Percentiles rank a stretch among this genome's conserved stretches.
These are phyloP conservation scores for Fusarium sp. DNA, from an alignment of 2,329 filamentous ascomycete species.

Conservation along the genomic window DNA sequence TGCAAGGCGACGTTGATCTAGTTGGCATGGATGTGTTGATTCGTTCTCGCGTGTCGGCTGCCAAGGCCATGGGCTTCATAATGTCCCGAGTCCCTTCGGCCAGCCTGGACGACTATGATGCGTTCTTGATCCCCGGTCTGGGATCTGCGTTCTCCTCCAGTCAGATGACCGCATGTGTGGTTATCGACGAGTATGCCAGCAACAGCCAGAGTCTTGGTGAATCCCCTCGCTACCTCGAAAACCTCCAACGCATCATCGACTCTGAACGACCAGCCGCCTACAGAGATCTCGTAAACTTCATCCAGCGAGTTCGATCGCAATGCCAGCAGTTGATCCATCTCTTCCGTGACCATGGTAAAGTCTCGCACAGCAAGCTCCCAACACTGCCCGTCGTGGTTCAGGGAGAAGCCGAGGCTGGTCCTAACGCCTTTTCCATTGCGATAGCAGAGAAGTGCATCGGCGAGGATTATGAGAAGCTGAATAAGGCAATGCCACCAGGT, in stretches of 20 bases:
- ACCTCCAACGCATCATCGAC: constrained; percentile 81
- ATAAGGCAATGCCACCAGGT: constrained; percentile 87
- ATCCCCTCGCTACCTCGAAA: constrained; percentile 65
- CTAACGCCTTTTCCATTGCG: constrained; percentile 87
- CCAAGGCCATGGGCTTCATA: constrained; percentile 85
- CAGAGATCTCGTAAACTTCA: constrained; percentile 87
- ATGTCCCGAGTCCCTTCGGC: constrained; percentile 79
- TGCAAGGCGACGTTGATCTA: constrained; percentile 94
- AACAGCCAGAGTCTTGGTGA: constrained; percentile 59
- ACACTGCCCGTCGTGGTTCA: constrained; percentile 90
- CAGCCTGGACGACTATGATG: constrained; percentile 71
- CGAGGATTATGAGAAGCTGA: constrained; percentile 87
- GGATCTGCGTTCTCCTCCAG: constrained; percentile 83
- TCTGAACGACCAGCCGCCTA: constrained; percentile 84
- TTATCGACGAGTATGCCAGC: constrained; percentile 89
- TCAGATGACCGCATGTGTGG: constrained; percentile 83
- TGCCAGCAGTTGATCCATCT: constrained; percentile 90
- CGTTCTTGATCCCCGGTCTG: constrained; percentile 72
- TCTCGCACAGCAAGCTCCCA: constrained; percentile 79
- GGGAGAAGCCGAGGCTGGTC: constrained; percentile 90
- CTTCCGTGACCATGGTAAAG: constrained; percentile 90
- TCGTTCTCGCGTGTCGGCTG: constrained; percentile 87
- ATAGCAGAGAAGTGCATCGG: constrained; percentile 89
- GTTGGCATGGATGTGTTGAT: constrained; percentile 91
- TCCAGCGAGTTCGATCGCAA: constrained; percentile 89